Evolutionary conservation across 164 flowering plant genomes (phyloP).

Genomic region (Tetracentron sinense): DNA sequence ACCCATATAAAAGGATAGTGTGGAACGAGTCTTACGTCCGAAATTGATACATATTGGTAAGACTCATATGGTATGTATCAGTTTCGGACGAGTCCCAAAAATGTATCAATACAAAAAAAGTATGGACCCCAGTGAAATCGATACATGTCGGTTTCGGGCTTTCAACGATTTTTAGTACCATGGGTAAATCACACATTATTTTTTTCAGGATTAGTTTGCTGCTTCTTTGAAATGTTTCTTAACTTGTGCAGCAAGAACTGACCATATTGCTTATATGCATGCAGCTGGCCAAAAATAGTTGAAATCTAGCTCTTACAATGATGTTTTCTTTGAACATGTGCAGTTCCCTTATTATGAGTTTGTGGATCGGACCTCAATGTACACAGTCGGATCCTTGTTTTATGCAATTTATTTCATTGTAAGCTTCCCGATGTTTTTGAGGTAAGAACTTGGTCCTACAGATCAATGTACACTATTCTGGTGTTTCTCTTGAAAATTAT

Average conservation of each 20-base stretch:
- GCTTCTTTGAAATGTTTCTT: neutral
- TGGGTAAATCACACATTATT: no score
- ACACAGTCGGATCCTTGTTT: constrained; percentile 90
- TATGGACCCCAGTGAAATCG: no score
- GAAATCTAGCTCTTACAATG: no score
- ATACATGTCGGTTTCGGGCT: no score
- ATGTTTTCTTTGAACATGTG: constrained; percentile 30
- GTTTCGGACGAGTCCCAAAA: no score
- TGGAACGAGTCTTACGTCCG: no score
- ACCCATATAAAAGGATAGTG: no score
- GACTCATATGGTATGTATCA: no score
- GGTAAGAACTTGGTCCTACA: constrained; percentile 43
- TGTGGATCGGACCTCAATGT: constrained; percentile 89
- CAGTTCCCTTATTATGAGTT: constrained; percentile 96
- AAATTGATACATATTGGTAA: no score
- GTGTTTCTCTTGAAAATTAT: neutral
- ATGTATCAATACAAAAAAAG: no score
- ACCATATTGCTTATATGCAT: neutral
- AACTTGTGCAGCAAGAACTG: neutral
- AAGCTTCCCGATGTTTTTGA: constrained; percentile 97
- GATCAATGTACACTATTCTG: neutral
- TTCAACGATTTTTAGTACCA: no score
- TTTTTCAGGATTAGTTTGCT: neutral
- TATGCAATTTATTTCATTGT: constrained; percentile 94
- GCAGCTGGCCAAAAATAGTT: no score